A percentile compares a stretch with the other conserved stretches of the same genome.
Conservation (phyloP, 1,284 basidiomycete species). For the Ustilago tritici region DNA sequence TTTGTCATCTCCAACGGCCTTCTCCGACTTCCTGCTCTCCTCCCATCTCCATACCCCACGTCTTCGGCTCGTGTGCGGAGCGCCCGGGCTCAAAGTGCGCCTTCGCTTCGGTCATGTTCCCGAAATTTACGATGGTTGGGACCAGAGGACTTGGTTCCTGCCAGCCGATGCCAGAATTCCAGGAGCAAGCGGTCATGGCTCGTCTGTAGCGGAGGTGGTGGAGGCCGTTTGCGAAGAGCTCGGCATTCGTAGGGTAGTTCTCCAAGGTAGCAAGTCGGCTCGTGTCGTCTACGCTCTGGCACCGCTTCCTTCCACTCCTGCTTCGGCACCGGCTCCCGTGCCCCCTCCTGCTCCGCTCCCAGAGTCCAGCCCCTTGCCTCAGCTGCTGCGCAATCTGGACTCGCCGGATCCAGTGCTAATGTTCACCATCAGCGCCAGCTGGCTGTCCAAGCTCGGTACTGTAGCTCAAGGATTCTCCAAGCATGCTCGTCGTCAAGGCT, state of each 20-base stretch:
- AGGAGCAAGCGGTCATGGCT: conserved; percentile 40
- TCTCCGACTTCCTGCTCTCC: conserved; percentile 78
- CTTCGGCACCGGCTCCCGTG: conserved; percentile 44
- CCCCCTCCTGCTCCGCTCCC: conserved; percentile 51
- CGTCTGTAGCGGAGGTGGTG: conserved; percentile 67
- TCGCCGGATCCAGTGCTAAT: conserved; percentile 37
- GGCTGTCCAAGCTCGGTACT: conserved; percentile 68
- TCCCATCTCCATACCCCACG: conserved; percentile 78
- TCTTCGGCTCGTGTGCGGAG: conserved; percentile 76
- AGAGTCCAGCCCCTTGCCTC: conserved; percentile 29
- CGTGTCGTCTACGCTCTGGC: conserved; percentile 65
- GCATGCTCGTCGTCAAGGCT: conserved; percentile 47
- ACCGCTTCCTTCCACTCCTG: conserved; percentile 36
- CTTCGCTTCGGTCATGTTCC: conserved; percentile 79
- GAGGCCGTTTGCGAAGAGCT: conserved; percentile 76
- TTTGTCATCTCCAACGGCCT: conserved; percentile 39
- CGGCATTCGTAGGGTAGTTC: conserved; percentile 75
- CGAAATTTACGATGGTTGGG: conserved; percentile 77
- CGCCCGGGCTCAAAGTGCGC: conserved; percentile 75
- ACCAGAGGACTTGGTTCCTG: conserved; percentile 43
- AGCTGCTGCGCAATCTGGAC: conserved; percentile 27
- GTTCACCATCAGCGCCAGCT: conserved; percentile 67
- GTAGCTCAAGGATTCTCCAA: conserved; percentile 66
- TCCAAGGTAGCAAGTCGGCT: conserved; percentile 68
- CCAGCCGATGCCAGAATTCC: conserved; percentile 38